A percentile compares a stretch with the other conserved stretches of the same genome.
Evolutionary conservation across 2,329 filamentous ascomycete species (phyloP).

Genomic region (Colletotrichum sp.): DNA sequence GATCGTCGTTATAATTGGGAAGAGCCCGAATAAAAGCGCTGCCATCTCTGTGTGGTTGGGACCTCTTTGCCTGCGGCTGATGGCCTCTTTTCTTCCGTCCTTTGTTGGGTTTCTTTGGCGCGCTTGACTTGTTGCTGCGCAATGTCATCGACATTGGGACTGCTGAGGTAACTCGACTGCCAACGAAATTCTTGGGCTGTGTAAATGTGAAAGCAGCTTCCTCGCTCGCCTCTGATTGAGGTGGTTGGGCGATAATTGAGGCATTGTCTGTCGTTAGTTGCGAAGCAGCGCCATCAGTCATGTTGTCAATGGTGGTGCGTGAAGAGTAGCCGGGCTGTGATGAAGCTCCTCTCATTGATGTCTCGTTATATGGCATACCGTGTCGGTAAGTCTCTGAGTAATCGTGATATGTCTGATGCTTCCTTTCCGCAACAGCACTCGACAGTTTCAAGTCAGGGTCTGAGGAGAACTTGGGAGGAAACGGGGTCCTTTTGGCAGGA

Average conservation of each 20-base stretch:
- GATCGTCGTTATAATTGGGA: slow-evolving; percentile 16
- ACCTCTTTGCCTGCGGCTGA: neutral
- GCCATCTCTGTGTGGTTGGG: slow-evolving; percentile 1
- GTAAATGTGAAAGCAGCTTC: neutral
- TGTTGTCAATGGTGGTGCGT: neutral
- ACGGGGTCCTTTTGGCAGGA: neutral
- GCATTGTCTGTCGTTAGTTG: neutral
- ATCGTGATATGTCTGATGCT: neutral
- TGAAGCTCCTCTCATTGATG: neutral
- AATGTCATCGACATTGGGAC: neutral
- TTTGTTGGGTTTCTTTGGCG: neutral
- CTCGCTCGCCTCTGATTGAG: neutral
- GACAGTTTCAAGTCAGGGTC: neutral
- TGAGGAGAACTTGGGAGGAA: neutral
- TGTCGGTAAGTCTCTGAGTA: neutral
- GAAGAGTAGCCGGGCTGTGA: neutral
- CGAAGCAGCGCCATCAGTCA: neutral
- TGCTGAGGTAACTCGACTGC: neutral
- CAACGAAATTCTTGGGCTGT: slow-evolving; percentile 19
- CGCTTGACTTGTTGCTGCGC: neutral
- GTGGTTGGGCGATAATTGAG: neutral
- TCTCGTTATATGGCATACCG: neutral
- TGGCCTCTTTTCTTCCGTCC: neutral
- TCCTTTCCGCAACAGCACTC: neutral
- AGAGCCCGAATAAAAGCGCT: slow-evolving; percentile 13